Base-by-base conservation (phyloP, 352 stramenopile species). In the Phytopythium kandeliae region DNA sequence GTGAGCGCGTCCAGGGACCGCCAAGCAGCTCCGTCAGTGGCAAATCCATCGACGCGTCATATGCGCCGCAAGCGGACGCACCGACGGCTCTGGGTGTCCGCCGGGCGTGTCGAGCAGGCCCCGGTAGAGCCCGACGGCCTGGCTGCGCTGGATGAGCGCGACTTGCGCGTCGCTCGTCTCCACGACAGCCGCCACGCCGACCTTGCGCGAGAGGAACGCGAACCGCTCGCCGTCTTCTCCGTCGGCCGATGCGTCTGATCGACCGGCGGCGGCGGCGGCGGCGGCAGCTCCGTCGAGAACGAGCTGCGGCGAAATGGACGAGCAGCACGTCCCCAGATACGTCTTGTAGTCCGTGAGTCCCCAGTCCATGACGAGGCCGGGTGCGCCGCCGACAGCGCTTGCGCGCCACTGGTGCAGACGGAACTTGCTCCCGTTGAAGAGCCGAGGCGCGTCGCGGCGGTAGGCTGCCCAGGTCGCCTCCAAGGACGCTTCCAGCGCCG, bases 341-440 rank as follows among this genome's bases (percentile, higher is more conserved):
- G 81, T 71, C 28, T 77, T 79, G 63, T 94, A 94, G 58, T 87
- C 71, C 0, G 74, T 87, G 17, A 89, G 41, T 1, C 77, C 78
- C 54, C 64, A 87, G 26, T 64, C 48, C 42, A 72, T 50, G 25
- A 45, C 51, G 3, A 85, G 54, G 15, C 25, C 43, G 24, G 24
- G 7, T 5, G 10, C 26, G 24, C 4, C 12, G 17, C 10, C 12
- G 17, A 3, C 12, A 31, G 57, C 15, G 45, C 16, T 1, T 16
- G 12, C 22, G 0, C 56, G 34, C 10, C 69, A 67, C 17, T 40
- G 16, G 17, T 67, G 54, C 22, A 86, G 50, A 0, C 82, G 77
- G 46, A 92, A 89, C 59, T 92, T 92, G 44, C 65, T 63, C 12
- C 63, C 82, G 55, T 92, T 91, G 57, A 92, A 92, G n/a, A 92